phyloP scores from a whole-genome alignment of 441 rosid genomes.

The Populus hybrid region DNA sequence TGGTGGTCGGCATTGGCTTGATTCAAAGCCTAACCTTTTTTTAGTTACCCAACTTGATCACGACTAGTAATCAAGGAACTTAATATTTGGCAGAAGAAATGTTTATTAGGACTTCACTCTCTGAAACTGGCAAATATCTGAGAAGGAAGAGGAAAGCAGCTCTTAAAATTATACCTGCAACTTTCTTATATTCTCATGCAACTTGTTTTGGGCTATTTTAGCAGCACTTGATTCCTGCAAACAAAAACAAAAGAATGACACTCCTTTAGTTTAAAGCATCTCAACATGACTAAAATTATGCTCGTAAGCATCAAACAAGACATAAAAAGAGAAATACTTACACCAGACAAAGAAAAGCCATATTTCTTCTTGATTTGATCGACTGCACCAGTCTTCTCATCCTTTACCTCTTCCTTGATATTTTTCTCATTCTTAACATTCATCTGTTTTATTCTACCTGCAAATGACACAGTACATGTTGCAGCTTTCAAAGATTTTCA shows the following conservation, averaged over 20 bases:
- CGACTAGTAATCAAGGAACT: neutral
- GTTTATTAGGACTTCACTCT: neutral
- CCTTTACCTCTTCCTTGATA: constrained; percentile 50
- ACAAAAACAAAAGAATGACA: neutral
- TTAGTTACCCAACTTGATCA: neutral
- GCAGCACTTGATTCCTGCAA: constrained; percentile 73
- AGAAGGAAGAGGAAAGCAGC: neutral
- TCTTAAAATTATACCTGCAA: constrained; percentile 52
- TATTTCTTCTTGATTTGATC: constrained; percentile 92
- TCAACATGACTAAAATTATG: neutral
- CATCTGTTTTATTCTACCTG: constrained; percentile 68
- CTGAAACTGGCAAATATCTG: neutral
- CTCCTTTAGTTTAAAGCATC: neutral
- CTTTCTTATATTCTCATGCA: constrained; percentile 65
- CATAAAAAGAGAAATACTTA: constrained; percentile 27
- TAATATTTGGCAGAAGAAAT: neutral
- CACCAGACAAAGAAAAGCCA: constrained; percentile 63
- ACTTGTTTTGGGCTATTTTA: constrained; percentile 78
- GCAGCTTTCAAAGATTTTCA: neutral
- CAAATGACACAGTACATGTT: neutral
- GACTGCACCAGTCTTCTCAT: constrained; percentile 46
- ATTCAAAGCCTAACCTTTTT: neutral
- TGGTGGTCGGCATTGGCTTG: neutral
- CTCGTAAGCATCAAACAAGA: neutral
- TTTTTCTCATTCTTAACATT: constrained; percentile 64